A percentile compares a stretch with the other conserved stretches of the same genome.
Evolutionary conservation across 2,329 filamentous ascomycete genomes (phyloP).

Genomic region (Fusarium sacchari): DNA sequence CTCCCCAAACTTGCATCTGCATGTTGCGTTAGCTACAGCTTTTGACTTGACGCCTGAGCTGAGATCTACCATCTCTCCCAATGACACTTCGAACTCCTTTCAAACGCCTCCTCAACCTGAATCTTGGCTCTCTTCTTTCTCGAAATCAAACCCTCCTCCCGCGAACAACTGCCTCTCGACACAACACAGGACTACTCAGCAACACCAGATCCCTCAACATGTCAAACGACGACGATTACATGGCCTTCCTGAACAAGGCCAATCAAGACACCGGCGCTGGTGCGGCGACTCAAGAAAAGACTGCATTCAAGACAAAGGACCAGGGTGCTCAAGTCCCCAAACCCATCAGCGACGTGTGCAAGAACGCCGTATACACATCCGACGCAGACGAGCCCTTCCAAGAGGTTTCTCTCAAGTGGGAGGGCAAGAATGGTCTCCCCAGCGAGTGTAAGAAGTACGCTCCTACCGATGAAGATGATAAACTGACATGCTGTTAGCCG

Average conservation of each 20-base stretch:
- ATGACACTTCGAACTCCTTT: constrained; percentile 32
- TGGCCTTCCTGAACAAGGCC: constrained; percentile 86
- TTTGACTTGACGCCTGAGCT: constrained; percentile 24
- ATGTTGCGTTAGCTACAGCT: constrained; percentile 14
- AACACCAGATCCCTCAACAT: constrained; percentile 55
- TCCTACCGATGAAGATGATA: background rate
- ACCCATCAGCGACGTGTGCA: constrained; percentile 60
- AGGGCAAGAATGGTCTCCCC: constrained; percentile 62
- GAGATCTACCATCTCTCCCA: constrained; percentile 23
- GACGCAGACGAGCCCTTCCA: constrained; percentile 90
- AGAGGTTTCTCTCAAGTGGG: constrained; percentile 74
- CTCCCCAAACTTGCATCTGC: constrained; percentile 32
- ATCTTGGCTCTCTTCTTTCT: background rate
- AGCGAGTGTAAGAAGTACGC: constrained; percentile 64
- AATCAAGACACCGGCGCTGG: constrained; percentile 72
- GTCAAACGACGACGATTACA: constrained; percentile 84
- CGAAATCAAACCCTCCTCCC: background rate
- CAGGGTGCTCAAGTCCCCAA: constrained; percentile 68
- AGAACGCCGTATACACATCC: constrained; percentile 74
- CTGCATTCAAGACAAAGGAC: constrained; percentile 63
- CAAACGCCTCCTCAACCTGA: constrained; percentile 7
- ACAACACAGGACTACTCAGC: constrained; percentile 29
- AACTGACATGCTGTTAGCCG: constrained; percentile 57
- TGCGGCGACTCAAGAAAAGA: constrained; percentile 27
- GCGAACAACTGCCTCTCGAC: background rate